Evolutionary conservation across 2,329 filamentous ascomycete species (phyloP).

Genomic region (Akanthomyces muscarius): DNA sequence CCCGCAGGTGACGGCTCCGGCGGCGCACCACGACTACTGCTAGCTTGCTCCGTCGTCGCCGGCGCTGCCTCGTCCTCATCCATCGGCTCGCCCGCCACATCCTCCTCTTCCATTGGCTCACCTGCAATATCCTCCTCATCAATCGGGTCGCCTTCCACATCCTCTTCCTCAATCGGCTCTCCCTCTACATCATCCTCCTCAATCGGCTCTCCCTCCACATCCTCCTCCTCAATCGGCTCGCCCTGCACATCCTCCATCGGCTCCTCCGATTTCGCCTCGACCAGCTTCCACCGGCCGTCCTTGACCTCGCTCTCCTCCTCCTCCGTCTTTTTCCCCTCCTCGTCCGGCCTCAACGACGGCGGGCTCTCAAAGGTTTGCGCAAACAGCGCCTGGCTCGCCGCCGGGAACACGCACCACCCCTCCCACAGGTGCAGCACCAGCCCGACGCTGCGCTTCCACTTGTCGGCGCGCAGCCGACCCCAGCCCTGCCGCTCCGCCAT

Average conservation of each 20-base stretch:
- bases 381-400: constrained; percentile 68
- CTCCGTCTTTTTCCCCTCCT: constrained; percentile 30
- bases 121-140: constrained; percentile 39
- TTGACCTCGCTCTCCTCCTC: constrained; percentile 30
- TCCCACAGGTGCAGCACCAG: constrained; percentile 69
- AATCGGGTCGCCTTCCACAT: constrained; percentile 44
- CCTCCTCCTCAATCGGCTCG: constrained; percentile 41
- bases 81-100: constrained; percentile 31
- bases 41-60: constrained; percentile 19
- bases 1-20: constrained; percentile 17
- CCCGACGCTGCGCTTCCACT: constrained; percentile 75
- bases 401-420: constrained; percentile 68
- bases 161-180: constrained; percentile 41
- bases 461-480: constrained; percentile 78
- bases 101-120: constrained; percentile 40
- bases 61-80: constrained; percentile 34
- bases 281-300: constrained; percentile 48
- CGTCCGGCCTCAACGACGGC: constrained; percentile 36
- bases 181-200: constrained; percentile 45
- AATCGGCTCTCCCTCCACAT: constrained; percentile 36
- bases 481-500: constrained; percentile 69
- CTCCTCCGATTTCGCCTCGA: constrained; percentile 35
- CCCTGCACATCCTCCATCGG: constrained; percentile 42
- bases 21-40: constrained; percentile 32
- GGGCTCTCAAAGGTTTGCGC: constrained; percentile 68